Evolutionary conservation across 345 rosid species (phyloP).

Genomic region (Pistacia vera): DNA sequence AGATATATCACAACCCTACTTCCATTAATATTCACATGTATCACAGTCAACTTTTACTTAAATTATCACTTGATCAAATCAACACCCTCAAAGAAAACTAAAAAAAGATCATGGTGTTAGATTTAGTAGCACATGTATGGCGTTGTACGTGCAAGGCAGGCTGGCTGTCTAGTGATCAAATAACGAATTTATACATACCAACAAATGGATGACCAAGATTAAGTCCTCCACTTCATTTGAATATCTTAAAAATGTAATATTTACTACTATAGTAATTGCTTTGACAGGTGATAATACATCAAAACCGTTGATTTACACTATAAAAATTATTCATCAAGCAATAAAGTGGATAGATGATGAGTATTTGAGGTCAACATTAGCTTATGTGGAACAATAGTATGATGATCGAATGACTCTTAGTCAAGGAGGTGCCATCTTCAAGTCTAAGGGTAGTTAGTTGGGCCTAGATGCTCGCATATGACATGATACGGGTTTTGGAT

Average conservation of each 20-base stretch:
- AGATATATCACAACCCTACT: constrained; percentile 6
- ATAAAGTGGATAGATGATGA: neutral
- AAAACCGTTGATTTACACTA: neutral
- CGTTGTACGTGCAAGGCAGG: constrained; percentile 1
- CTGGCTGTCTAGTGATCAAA: constrained; percentile 7
- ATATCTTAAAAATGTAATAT: constrained; percentile 10
- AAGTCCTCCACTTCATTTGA: constrained; percentile 9
- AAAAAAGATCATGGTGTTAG: neutral
- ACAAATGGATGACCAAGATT: neutral
- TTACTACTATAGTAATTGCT: neutral
- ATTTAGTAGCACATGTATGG: neutral
- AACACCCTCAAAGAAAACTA: neutral
- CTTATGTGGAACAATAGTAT: neutral
- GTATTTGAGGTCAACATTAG: neutral
- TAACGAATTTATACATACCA: neutral
- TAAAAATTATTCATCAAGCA: neutral
- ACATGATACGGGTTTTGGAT: too few species aligned
- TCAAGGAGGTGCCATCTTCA: too few species aligned
- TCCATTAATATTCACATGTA: neutral
- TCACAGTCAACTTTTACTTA: too few species aligned
- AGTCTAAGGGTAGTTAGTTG: too few species aligned
- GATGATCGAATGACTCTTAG: too few species aligned
- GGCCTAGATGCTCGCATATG: too few species aligned
- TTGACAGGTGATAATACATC: neutral
- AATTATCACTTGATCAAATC: neutral